phyloP scores from a whole-genome alignment of 2,329 filamentous ascomycete species.

The Metarhizium sp. region DNA sequence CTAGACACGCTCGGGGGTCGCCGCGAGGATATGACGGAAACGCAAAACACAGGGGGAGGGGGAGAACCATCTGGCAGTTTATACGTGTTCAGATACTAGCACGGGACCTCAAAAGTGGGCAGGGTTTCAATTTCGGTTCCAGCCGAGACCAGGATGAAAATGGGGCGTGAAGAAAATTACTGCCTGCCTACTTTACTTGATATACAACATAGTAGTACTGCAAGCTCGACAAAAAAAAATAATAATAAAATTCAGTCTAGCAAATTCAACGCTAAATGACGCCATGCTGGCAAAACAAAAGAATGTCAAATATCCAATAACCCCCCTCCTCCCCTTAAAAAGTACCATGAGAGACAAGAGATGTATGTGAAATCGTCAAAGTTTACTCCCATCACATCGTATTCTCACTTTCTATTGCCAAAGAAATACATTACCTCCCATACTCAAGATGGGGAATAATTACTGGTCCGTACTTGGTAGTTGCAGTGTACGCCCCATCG shows the following conservation, averaged over 20 bases:
- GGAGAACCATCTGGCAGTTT: too few relatives aligned
- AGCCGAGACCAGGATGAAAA: too few relatives aligned
- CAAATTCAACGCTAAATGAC: background rate
- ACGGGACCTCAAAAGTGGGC: background rate
- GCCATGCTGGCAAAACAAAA: background rate
- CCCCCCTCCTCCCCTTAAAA: background rate
- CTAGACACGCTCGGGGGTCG: constrained; percentile 21
- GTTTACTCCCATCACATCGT: background rate
- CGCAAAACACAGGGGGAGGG: background rate
- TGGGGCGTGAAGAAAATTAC: background rate
- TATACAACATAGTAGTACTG: background rate
- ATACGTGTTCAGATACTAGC: too few relatives aligned
- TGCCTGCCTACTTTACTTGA: background rate
- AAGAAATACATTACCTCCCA: constrained; percentile 32
- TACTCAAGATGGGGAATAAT: constrained; percentile 82
- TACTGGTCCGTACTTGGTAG: constrained; percentile 94
- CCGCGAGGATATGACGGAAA: background rate
- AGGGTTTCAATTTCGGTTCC: too few relatives aligned
- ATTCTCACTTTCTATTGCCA: background rate
- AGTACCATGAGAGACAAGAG: background rate
- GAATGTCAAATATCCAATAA: background rate
- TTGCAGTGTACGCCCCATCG: constrained; percentile 68
- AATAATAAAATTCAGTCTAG: background rate
- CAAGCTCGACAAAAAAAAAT: background rate
- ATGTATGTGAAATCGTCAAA: background rate